Conservation (phyloP, 208 protist species). For the Novymonas esmeraldas region DNA sequence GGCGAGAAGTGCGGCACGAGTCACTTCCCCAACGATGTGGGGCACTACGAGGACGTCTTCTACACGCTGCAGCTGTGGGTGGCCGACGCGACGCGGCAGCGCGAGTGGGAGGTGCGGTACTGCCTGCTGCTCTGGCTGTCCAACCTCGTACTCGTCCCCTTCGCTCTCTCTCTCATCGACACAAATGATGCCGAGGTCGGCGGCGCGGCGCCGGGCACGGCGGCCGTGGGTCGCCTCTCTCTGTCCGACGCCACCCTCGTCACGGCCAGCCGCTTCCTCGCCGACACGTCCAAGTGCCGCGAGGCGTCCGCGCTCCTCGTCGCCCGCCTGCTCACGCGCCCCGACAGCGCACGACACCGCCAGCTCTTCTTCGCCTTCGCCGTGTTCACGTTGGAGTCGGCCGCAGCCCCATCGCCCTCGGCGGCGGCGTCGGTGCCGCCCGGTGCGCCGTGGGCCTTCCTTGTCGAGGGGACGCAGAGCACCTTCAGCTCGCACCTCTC, state of each 20-base stretch:
- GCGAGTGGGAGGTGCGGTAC: conserved; percentile 96
- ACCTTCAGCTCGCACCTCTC: conserved; percentile 29
- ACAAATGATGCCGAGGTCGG: conserved; percentile 20
- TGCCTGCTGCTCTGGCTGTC: conserved; percentile 97
- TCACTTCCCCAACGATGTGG: conserved; percentile 94
- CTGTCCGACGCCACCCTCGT: conserved; percentile 82
- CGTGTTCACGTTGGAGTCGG: conserved; percentile 32
- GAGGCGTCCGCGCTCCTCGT: conserved; percentile 93
- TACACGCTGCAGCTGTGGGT: conserved; percentile 80
- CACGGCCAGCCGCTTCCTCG: conserved; percentile 70
- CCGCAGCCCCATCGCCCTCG: neutral
- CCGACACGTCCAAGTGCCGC: conserved; percentile 86
- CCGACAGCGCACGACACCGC: conserved; percentile 78
- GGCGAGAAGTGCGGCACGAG: conserved; percentile 93
- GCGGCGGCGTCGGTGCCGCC: conserved; percentile 7
- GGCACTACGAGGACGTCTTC: conserved; percentile 87
- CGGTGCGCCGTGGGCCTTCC: conserved; percentile 12
- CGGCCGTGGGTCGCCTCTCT: conserved; percentile 13
- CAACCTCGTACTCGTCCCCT: conserved; percentile 96
- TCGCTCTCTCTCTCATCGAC: conserved; percentile 94
- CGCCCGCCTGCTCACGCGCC: conserved; percentile 89
- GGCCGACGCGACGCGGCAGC: conserved; percentile 38
- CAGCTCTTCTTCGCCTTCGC: conserved; percentile 69
- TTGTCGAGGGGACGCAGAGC: conserved; percentile 27
- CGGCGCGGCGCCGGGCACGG: neutral